These are phyloP conservation scores for Colletotrichum brevisporum DNA, from an alignment of 2,329 filamentous ascomycete species.

Conservation along the genomic window DNA sequence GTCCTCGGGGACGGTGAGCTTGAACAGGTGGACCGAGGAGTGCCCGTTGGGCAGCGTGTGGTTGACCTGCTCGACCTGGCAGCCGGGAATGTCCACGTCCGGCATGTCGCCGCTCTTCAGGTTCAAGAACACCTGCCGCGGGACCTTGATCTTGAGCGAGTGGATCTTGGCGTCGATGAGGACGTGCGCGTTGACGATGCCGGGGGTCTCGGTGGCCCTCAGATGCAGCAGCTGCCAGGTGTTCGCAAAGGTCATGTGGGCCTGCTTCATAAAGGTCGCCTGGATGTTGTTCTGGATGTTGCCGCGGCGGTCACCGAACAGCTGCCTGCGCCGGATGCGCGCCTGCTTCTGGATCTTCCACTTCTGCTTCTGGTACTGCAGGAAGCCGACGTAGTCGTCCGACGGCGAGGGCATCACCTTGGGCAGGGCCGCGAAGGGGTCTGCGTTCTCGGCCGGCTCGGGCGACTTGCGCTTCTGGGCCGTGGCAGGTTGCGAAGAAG, in stretches of 20 bases:
- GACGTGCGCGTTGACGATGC: constrained; percentile 89
- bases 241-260: constrained; percentile 88
- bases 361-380: constrained; percentile 97
- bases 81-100: constrained; percentile 87
- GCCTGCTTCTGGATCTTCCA: constrained; percentile 98
- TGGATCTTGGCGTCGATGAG: constrained; percentile 96
- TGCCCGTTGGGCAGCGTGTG: constrained; percentile 96
- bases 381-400: constrained; percentile 88
- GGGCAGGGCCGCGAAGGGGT: constrained; percentile 87
- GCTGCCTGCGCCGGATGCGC: constrained; percentile 84
- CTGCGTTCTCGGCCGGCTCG: constrained; percentile 74
- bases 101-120: constrained; percentile 89
- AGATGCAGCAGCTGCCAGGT: constrained; percentile 97
- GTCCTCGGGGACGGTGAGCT: constrained; percentile 90
- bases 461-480: constrained; percentile 81
- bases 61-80: constrained; percentile 91
- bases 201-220: constrained; percentile 84
- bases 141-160: constrained; percentile 88
- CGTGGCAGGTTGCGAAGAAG: constrained; percentile 67
- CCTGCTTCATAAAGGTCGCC: constrained; percentile 88
- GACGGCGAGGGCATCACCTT: constrained; percentile 86
- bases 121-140: constrained; percentile 91
- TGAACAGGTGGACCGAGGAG: constrained; percentile 93
- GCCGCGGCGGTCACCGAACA: constrained; percentile 88
- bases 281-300: constrained; percentile 77